Percentiles rank a stretch among this genome's conserved stretches.
Conservation (phyloP, 768 basidiomycete species). For the Boletus rubropictus region DNA sequence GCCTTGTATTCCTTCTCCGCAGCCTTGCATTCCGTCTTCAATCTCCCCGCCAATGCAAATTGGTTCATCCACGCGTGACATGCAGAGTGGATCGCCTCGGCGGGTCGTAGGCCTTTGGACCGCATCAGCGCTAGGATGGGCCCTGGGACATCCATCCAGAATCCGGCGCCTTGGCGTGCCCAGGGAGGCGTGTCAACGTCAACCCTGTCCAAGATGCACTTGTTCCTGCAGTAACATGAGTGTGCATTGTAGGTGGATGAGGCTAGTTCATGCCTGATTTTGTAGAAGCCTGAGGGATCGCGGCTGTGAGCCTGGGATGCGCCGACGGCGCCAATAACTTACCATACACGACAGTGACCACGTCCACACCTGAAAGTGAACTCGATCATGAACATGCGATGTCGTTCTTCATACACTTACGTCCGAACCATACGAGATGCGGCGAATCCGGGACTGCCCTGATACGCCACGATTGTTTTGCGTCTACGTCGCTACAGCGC, state of each 20-base stretch:
- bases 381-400: not conserved
- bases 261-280: conserved; percentile 48
- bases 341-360: conserved; percentile 74
- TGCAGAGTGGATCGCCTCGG: conserved; percentile 81
- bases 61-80: conserved; percentile 78
- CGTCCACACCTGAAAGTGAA: conserved; percentile 45
- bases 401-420: conserved; percentile 36
- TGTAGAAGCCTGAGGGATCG: conserved; percentile 62
- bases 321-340: conserved; percentile 13
- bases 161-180: conserved; percentile 65
- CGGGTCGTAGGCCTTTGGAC: conserved; percentile 53
- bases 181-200: conserved; percentile 75
- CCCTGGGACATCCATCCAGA: conserved; percentile 74
- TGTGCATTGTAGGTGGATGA: not conserved
- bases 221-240: conserved; percentile 38
- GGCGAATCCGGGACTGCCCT: conserved; percentile 54
- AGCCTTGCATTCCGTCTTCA: conserved; percentile 80
- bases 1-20: conserved; percentile 66
- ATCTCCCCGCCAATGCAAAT: conserved; percentile 61
- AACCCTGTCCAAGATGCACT: conserved; percentile 66
- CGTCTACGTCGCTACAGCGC: conserved; percentile 60
- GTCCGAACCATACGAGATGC: conserved; percentile 63
- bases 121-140: conserved; percentile 47
- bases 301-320: not conserved
- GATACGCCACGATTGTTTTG: conserved; percentile 70